Evolutionary conservation across 768 basidiomycete species (phyloP).

Genomic region (Lyophyllum shimeji): DNA sequence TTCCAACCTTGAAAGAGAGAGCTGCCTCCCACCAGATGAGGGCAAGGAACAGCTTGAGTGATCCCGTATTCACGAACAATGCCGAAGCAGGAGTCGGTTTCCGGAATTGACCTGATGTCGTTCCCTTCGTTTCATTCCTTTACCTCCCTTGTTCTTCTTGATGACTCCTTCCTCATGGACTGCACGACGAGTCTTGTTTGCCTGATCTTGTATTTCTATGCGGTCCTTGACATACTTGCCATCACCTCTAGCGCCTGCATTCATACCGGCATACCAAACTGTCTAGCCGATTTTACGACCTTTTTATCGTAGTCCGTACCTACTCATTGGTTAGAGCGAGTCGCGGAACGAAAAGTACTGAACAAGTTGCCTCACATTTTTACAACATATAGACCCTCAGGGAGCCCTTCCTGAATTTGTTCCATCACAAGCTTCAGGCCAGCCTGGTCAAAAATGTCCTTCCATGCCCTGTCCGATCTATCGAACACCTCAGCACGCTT

Average conservation of each 20-base stretch:
- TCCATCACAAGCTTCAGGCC: slow-evolving; percentile 72
- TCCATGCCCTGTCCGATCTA: slow-evolving; percentile 87
- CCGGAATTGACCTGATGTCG: not conserved
- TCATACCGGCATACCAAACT: not conserved
- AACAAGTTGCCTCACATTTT: slow-evolving; percentile 63
- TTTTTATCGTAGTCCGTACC: slow-evolving; percentile 57
- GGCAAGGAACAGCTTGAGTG: slow-evolving; percentile 52
- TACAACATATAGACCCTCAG: slow-evolving; percentile 76
- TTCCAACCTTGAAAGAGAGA: slow-evolving; percentile 60
- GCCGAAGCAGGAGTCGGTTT: slow-evolving; percentile 17
- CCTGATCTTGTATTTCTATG: slow-evolving; percentile 12
- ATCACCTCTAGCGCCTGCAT: slow-evolving; percentile 1
- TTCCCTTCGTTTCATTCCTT: slow-evolving; percentile 1
- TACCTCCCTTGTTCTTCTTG: slow-evolving; percentile 1
- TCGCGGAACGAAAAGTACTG: not conserved
- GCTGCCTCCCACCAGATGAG: slow-evolving; percentile 37
- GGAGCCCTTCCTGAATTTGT: slow-evolving; percentile 81
- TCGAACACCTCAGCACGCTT: slow-evolving; percentile 5
- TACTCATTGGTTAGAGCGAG: slow-evolving; percentile 21
- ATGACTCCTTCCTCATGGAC: not conserved
- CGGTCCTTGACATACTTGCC: not conserved
- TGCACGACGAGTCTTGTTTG: not conserved
- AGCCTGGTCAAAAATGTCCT: slow-evolving; percentile 68
- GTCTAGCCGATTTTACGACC: not conserved
- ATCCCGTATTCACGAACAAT: slow-evolving; percentile 43